Evolutionary conservation across 139 green algal species (phyloP), one percentile per base, ranked within the genome.

Genomic region (Yamagishiella unicocca): DNA sequence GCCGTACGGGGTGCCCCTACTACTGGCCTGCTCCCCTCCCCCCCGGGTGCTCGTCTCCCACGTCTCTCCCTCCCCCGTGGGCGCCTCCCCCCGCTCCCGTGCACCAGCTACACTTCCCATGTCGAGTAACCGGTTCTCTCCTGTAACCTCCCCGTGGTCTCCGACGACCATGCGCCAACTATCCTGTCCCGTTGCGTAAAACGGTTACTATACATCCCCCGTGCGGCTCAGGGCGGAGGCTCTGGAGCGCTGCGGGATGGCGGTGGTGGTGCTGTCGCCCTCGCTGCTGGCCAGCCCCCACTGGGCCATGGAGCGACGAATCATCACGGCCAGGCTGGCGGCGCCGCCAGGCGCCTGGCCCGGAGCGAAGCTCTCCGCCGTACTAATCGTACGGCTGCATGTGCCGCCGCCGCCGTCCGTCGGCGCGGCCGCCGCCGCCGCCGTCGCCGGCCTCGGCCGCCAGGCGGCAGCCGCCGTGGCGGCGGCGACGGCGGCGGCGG

Each of bases 311-410:
- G 80, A 86, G 66, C n/a, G 64, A 1, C 62, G 62, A 1, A 77
- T 86, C 31, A 43, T 86, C 5, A 38, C 79, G 24, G 79, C 79
- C 0, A n/a, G 79, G 1, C 79, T 85, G 27, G 53, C 79, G 61
- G 79, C 79, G 38, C 79, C 79, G 79, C 79, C 79, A 22, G 79
- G 79, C 61, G 75, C 79, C 38, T 85, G 79, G 79, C 79, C 79
- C 17, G 79, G 79, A 6, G 53, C 53, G 37, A 58, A 40, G 8
- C 79, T 85, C 8, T 38, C 61, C 24, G 61, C 40, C 40, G 79
- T 85, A 33, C 27, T 85, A 27, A 45, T 85, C 31, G 58, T 85
- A 62, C 55, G 79, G 29, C 79, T 85, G 31, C 79, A 85, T 42
- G 79, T 85, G 50, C 79, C 79, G 79, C 79, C 79, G 27, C 24